These are phyloP conservation scores for Salix dunnii DNA, from an alignment of 345 rosid genomes.

Conservation along the genomic window DNA sequence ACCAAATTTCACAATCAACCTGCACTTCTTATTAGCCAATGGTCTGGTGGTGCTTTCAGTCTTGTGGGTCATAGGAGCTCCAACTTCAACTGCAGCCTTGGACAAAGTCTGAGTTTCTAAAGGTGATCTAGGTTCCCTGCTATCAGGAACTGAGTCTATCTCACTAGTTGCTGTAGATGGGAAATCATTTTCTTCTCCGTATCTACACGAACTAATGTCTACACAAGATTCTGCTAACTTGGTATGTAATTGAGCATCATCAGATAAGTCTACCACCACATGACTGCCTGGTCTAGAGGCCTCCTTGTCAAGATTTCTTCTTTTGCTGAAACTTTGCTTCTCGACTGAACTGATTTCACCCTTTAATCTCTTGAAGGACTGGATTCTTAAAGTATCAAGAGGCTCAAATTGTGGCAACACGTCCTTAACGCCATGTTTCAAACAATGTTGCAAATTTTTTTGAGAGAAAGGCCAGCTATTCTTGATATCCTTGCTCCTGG, in stretches of 20 bases:
- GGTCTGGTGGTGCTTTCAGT: constrained; percentile 36
- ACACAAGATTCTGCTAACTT: constrained; percentile 35
- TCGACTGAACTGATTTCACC: constrained; percentile 34
- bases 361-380: constrained; percentile 28
- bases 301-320: constrained; percentile 25
- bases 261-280: constrained; percentile 26
- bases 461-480: constrained; percentile 88
- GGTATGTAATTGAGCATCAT: constrained; percentile 27
- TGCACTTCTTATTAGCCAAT: constrained; percentile 63
- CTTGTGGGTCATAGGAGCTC: constrained; percentile 31
- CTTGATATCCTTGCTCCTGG: constrained; percentile 72
- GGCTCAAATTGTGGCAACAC: constrained; percentile 83
- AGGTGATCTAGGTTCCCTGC: constrained; percentile 37
- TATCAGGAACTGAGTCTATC: constrained; percentile 42
- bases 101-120: constrained; percentile 27
- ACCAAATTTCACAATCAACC: constrained; percentile 67
- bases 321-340: constrained; percentile 24
- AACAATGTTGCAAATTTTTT: constrained; percentile 68
- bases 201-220: constrained; percentile 39
- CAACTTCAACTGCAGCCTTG: constrained; percentile 32
- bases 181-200: constrained; percentile 50
- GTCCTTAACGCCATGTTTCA: constrained; percentile 83
- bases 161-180: constrained; percentile 49
- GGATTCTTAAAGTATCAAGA: constrained; percentile 40
- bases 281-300: constrained; percentile 25